Conservation (phyloP, 805 yeast species). For the Scheffersomyces ergatensis region DNA sequence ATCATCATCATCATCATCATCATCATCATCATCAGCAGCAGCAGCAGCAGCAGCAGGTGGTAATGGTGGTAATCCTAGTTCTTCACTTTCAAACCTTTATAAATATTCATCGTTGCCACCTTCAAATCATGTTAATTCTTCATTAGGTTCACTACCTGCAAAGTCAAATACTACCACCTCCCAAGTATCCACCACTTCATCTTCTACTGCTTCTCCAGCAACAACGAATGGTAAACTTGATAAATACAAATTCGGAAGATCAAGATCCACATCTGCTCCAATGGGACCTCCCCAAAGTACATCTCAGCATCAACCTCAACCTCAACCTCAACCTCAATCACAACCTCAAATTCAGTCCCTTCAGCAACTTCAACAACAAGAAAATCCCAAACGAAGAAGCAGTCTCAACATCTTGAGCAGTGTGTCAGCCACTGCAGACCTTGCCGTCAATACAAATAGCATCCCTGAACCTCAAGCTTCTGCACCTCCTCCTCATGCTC, state of each 20-base stretch:
- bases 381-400: slow-evolving; percentile 8
- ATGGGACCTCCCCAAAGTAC: slow-evolving; percentile 5
- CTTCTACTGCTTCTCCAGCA: not conserved
- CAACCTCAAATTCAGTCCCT: slow-evolving; percentile 4
- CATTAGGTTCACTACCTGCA: too few relatives aligned
- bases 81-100: too few relatives aligned
- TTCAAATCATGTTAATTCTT: too few relatives aligned
- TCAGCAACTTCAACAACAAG: slow-evolving; percentile 3
- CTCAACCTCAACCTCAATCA: slow-evolving; percentile 3
- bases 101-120: too few relatives aligned
- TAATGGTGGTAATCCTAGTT: too few relatives aligned
- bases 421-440: slow-evolving; percentile 3
- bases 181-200: not conserved
- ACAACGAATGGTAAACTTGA: slow-evolving; percentile 3
- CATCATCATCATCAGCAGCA: too few relatives aligned
- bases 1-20: too few relatives aligned
- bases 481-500: slow-evolving; percentile 11
- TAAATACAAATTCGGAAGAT: slow-evolving; percentile 20
- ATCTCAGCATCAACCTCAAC: slow-evolving; percentile 1
- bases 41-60: too few relatives aligned
- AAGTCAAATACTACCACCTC: not conserved
- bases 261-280: slow-evolving; percentile 23
- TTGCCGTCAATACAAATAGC: slow-evolving; percentile 2
- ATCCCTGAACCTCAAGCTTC: slow-evolving; percentile 8
- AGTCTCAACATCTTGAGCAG: slow-evolving; percentile 8